These are phyloP conservation scores for Bipolaris oryzae DNA, from an alignment of 2,329 filamentous ascomycete species.

Conservation along the genomic window DNA sequence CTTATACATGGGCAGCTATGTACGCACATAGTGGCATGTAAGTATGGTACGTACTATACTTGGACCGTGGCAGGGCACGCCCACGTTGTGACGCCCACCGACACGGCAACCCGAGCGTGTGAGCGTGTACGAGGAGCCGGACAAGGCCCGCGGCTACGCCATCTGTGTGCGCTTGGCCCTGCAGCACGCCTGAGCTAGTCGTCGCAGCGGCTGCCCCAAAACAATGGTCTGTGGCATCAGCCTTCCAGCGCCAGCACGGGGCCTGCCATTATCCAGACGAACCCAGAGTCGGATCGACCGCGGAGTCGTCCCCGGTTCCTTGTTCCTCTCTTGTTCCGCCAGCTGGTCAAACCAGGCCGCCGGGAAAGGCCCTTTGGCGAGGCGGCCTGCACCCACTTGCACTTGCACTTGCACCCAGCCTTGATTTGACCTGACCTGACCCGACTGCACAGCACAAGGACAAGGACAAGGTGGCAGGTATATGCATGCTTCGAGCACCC, in stretches of 20 bases:
- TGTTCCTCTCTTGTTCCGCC: constrained; percentile 26
- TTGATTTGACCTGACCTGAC: constrained; percentile 22
- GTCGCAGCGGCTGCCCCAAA: constrained; percentile 35
- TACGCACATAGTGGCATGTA: no score
- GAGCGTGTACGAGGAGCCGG: constrained; percentile 23
- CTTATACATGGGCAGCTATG: no score
- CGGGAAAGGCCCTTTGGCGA: constrained; percentile 28
- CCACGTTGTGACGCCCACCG: constrained; percentile 35
- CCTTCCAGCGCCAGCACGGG: constrained; percentile 17
- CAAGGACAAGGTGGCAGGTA: no score
- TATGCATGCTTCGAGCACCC: no score
- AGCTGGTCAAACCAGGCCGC: constrained; percentile 36
- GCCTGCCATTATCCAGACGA: constrained; percentile 25
- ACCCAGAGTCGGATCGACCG: constrained; percentile 34
- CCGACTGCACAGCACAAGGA: not conserved
- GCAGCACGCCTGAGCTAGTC: constrained; percentile 25
- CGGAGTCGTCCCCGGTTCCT: constrained; percentile 35
- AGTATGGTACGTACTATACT: no score
- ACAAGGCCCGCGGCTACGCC: constrained; percentile 35
- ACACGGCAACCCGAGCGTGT: constrained; percentile 28
- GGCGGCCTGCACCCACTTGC: not conserved
- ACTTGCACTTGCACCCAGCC: constrained; percentile 13
- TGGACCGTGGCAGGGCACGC: constrained; percentile 9
- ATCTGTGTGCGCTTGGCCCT: constrained; percentile 28
- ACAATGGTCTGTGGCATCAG: constrained; percentile 30